Evolutionary conservation across 2,329 filamentous ascomycete genomes (phyloP).

Genomic region (Aureobasidium sp.): DNA sequence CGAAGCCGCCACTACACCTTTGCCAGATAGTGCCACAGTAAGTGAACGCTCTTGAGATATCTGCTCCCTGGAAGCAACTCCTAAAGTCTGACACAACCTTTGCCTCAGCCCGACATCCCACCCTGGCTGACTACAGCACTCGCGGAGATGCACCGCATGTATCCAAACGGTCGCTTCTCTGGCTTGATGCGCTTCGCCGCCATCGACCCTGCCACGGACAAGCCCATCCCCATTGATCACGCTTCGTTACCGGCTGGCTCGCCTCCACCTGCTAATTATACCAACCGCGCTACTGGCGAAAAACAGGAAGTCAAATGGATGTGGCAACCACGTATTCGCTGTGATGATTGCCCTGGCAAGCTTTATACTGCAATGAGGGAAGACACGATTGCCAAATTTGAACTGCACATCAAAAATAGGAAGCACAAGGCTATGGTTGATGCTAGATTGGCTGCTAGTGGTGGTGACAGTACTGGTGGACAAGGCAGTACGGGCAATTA

Average conservation of each 20-base stretch:
- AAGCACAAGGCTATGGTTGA: conserved; percentile 45
- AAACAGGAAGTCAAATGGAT: conserved; percentile 61
- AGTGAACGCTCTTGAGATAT: conserved; percentile 32
- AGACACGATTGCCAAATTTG: conserved; percentile 81
- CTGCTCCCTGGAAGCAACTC: background rate
- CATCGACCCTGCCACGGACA: conserved; percentile 64
- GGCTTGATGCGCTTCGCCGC: conserved; percentile 84
- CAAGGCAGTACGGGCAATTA: background rate
- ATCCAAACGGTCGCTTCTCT: conserved; percentile 79
- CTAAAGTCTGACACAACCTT: background rate
- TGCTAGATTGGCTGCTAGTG: background rate
- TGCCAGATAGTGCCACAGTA: conserved; percentile 56
- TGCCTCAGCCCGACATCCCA: conserved; percentile 67
- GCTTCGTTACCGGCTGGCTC: conserved; percentile 34
- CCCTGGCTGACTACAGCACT: conserved; percentile 74
- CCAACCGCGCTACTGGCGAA: conserved; percentile 40
- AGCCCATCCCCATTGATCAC: conserved; percentile 50
- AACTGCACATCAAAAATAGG: conserved; percentile 83
- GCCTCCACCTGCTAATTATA: conserved; percentile 39
- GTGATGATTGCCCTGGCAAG: conserved; percentile 87
- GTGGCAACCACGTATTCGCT: conserved; percentile 83
- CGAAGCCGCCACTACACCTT: conserved; percentile 56
- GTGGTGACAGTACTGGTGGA: background rate
- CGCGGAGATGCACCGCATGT: conserved; percentile 58
- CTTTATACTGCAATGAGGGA: conserved; percentile 86